Conservation (phyloP, 192 early-diverging fungal genomes). For the Chytriomyces sp. region DNA sequence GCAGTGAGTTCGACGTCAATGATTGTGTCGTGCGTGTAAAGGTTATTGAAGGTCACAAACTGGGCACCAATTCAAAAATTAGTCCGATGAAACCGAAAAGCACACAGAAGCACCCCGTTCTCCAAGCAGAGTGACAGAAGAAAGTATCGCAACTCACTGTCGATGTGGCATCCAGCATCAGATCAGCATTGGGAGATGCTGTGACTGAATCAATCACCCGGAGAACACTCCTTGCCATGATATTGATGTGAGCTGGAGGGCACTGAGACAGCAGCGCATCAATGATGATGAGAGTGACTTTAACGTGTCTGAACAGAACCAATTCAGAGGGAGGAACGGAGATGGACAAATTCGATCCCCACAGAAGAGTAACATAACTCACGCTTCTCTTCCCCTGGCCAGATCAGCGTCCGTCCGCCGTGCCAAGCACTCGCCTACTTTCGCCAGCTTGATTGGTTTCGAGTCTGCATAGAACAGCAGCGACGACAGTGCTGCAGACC, state of each 20-base stretch:
- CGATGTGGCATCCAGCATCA: slow-evolving; percentile 62
- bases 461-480: slow-evolving; percentile 86
- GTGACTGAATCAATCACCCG: slow-evolving; percentile 68
- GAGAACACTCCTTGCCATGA: slow-evolving; percentile 83
- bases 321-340: neutral
- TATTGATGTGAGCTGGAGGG: slow-evolving; percentile 71
- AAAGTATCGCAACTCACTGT: slow-evolving; percentile 50
- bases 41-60: slow-evolving; percentile 72
- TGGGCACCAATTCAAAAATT: slow-evolving; percentile 23
- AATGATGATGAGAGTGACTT: slow-evolving; percentile 75
- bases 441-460: slow-evolving; percentile 87
- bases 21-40: slow-evolving; percentile 67
- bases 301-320: slow-evolving; percentile 55
- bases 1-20: slow-evolving; percentile 67
- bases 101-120: neutral
- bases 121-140: neutral
- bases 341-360: neutral
- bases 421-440: slow-evolving; percentile 84
- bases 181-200: slow-evolving; percentile 62
- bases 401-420: slow-evolving; percentile 71
- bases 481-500: slow-evolving; percentile 80
- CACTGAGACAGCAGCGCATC: slow-evolving; percentile 74
- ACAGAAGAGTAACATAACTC: slow-evolving; percentile 40
- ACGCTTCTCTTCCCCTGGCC: slow-evolving; percentile 63
- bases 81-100: neutral